Percentiles rank a stretch among this genome's conserved stretches.
phyloP scores from a whole-genome alignment of 345 rosid species.

The Hevea brasiliensis region DNA sequence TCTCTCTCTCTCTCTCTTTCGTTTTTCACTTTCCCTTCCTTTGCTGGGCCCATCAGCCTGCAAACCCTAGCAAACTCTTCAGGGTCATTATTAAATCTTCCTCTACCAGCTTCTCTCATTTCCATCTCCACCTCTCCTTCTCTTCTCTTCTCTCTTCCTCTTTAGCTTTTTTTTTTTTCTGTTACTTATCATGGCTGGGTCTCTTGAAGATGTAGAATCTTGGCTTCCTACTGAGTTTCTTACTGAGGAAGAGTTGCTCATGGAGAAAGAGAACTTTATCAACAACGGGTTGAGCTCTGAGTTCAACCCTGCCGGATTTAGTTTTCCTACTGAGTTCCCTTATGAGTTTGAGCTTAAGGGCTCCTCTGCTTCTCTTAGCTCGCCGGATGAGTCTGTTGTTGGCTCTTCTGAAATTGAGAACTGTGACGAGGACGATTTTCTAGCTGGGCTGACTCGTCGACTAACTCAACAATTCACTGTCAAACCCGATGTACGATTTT shows the following conservation, averaged over 20 bases:
- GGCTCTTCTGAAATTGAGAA: slow-evolving; percentile 17
- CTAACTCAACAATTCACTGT: slow-evolving; percentile 31
- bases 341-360: slow-evolving; percentile 29
- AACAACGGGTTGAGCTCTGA: neutral
- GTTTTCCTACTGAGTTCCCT: slow-evolving; percentile 33
- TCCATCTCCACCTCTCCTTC: neutral
- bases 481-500: slow-evolving; percentile 20
- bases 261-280: slow-evolving; percentile 6
- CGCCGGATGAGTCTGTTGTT: slow-evolving; percentile 23
- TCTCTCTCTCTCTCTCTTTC: neutral
- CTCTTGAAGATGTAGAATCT: neutral
- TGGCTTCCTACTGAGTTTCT: slow-evolving; percentile 22
- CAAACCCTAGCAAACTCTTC: slow-evolving; percentile 18
- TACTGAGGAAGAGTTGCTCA: slow-evolving; percentile 5
- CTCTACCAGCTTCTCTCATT: slow-evolving; percentile 16
- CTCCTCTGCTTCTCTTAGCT: slow-evolving; percentile 4
- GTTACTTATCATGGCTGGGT: neutral
- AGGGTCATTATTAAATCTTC: slow-evolving; percentile 24
- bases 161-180: neutral
- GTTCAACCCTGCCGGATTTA: slow-evolving; percentile 10
- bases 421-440: slow-evolving; percentile 29
- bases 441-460: slow-evolving; percentile 28
- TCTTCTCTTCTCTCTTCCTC: neutral
- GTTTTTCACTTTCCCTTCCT: neutral
- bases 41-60: slow-evolving; percentile 23